These are phyloP conservation scores for Suzukiozyma palmioleophila DNA, from an alignment of 1,139 yeast species.

Conservation along the genomic window DNA sequence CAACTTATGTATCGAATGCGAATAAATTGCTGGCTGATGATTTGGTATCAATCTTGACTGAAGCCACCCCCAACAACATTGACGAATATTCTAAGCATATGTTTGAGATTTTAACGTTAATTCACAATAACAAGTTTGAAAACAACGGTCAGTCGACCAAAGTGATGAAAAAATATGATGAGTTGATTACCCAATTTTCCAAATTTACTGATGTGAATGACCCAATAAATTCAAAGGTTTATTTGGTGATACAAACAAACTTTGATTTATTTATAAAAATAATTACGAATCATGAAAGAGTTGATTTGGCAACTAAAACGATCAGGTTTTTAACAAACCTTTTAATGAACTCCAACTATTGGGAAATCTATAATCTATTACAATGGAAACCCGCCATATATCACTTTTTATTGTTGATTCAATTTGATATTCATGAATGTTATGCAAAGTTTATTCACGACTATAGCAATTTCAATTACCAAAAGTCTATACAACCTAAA, in stretches of 20 bases:
- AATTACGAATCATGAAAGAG: conserved; percentile 26
- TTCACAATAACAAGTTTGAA: conserved; percentile 21
- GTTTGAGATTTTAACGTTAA: conserved; percentile 25
- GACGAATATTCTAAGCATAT: conserved; percentile 40
- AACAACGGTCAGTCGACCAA: conserved; percentile 11
- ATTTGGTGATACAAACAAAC: conserved; percentile 34
- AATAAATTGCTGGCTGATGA: conserved; percentile 15
- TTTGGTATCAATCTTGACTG: conserved; percentile 23
- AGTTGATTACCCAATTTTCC: conserved; percentile 24
- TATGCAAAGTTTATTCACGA: conserved; percentile 33
- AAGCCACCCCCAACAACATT: conserved; percentile 26
- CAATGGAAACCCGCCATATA: conserved; percentile 43
- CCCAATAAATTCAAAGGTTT: conserved; percentile 30
- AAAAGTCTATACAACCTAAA: conserved; percentile 13
- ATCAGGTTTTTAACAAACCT: conserved; percentile 38
- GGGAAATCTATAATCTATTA: conserved; percentile 43
- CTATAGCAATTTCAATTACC: conserved; percentile 27
- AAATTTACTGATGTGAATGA: conserved; percentile 21
- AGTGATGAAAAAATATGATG: conserved; percentile 22
- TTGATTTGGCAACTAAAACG: conserved; percentile 31
- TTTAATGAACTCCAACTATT: conserved; percentile 39
- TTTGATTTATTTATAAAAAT: conserved; percentile 37
- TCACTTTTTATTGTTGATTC: conserved; percentile 35
- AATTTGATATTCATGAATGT: conserved; percentile 39
- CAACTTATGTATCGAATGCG: conserved; percentile 3